phyloP scores from a whole-genome alignment of 2,329 filamentous ascomycete genomes.

The Penicillium oxalicum region DNA sequence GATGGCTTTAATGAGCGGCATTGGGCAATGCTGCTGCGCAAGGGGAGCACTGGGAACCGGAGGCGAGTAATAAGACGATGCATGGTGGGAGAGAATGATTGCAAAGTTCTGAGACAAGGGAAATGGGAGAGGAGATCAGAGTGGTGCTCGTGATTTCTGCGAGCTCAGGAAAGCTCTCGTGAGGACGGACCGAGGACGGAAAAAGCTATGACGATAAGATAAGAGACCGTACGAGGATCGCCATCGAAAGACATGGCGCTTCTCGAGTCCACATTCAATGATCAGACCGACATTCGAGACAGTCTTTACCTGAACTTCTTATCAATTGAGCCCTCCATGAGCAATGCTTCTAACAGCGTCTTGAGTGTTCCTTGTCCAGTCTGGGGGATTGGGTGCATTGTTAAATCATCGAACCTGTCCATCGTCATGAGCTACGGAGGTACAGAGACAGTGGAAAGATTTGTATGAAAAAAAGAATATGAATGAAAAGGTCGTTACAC shows the following conservation, averaged over 20 bases:
- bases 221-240: neutral
- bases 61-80: slow-evolving; percentile 10
- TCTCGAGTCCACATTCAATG: neutral
- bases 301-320: too few relatives aligned
- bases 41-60: slow-evolving; percentile 4
- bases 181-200: neutral
- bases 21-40: neutral
- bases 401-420: too few relatives aligned
- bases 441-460: neutral
- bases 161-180: neutral
- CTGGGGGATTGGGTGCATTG: too few relatives aligned
- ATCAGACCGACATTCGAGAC: too few relatives aligned
- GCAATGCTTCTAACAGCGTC: too few relatives aligned
- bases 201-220: slow-evolving; percentile 1
- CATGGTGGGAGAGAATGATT: slow-evolving; percentile 9
- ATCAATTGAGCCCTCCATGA: too few relatives aligned
- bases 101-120: neutral
- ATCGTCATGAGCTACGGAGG: too few relatives aligned
- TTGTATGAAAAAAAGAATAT: neutral
- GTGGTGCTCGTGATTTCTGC: too few relatives aligned
- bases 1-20: neutral
- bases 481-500: slow-evolving; percentile 22
- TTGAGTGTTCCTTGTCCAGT: too few relatives aligned
- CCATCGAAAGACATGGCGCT: too few relatives aligned
- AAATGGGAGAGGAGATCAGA: neutral